Evolutionary conservation across 129 eudicot genomes (phyloP).

Genomic region (Calendula officinalis): DNA sequence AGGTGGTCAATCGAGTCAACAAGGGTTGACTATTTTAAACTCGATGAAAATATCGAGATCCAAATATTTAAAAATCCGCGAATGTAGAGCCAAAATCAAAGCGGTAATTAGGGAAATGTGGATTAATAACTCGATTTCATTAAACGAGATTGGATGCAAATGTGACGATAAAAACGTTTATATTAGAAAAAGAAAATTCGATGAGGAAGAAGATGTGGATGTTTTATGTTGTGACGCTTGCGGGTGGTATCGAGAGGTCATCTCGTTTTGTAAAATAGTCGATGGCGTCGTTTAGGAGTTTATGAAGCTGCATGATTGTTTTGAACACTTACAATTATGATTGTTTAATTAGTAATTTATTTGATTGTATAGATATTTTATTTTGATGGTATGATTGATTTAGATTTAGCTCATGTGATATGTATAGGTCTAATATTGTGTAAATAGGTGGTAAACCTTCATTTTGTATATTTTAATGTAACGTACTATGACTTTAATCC

Average conservation of each 20-base stretch:
- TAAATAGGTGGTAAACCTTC: conserved; percentile 4
- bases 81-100: conserved; percentile 43
- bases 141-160: conserved; percentile 16
- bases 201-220: conserved; percentile 39
- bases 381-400: not conserved
- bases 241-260: conserved; percentile 43
- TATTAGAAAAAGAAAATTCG: conserved; percentile 24
- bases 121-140: conserved; percentile 36
- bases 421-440: conserved; percentile 4
- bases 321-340: conserved; percentile 2
- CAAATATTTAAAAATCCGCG: conserved; percentile 25
- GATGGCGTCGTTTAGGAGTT: conserved; percentile 34
- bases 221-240: conserved; percentile 37
- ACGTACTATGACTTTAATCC: not conserved
- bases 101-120: conserved; percentile 39
- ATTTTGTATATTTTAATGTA: not conserved
- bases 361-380: not conserved
- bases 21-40: conserved; percentile 36
- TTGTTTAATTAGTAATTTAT: conserved; percentile 10
- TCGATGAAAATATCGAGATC: conserved; percentile 31
- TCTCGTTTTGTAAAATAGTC: conserved; percentile 38
- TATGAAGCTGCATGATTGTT: conserved; percentile 10
- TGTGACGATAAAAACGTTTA: conserved; percentile 18
- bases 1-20: conserved; percentile 40
- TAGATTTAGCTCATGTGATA: conserved; percentile 1